A percentile compares a stretch with the other conserved stretches of the same genome.
Evolutionary conservation across 257 asterid genomes (phyloP).

Genomic region (Salvia splendens): DNA sequence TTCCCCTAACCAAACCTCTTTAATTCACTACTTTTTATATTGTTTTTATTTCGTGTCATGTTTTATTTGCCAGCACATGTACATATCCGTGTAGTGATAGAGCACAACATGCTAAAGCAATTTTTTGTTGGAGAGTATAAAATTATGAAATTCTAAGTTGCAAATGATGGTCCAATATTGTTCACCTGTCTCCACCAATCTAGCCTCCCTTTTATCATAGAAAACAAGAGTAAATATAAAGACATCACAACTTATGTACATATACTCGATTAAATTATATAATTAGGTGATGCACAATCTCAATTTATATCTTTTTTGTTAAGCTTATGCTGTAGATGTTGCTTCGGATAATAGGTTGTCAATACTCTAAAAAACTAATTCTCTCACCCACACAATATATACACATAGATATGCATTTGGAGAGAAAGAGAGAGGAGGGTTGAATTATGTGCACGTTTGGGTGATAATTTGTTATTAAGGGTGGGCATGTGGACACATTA

Average conservation of each 20-base stretch:
- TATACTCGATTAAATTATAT: neutral
- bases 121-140: neutral
- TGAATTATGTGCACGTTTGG: slow-evolving; percentile 40
- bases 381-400: neutral
- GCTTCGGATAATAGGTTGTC: slow-evolving; percentile 29
- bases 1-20: slow-evolving; percentile 24
- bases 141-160: neutral
- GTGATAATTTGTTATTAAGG: slow-evolving; percentile 40
- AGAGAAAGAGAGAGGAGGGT: slow-evolving; percentile 19
- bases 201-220: neutral
- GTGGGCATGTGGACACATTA: slow-evolving; percentile 49
- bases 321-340: slow-evolving; percentile 16
- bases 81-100: neutral
- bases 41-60: neutral
- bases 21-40: neutral
- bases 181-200: slow-evolving; percentile 15
- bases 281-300: slow-evolving; percentile 20
- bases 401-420: no score
- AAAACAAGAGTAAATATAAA: neutral
- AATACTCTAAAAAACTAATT: neutral
- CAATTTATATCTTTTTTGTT: neutral
- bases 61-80: neutral
- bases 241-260: no score
- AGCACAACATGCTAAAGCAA: neutral
- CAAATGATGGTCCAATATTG: slow-evolving; percentile 1